Base-by-base conservation (phyloP, 495 filamentous ascomycete species). In the Lasiosphaeria miniovina region DNA sequence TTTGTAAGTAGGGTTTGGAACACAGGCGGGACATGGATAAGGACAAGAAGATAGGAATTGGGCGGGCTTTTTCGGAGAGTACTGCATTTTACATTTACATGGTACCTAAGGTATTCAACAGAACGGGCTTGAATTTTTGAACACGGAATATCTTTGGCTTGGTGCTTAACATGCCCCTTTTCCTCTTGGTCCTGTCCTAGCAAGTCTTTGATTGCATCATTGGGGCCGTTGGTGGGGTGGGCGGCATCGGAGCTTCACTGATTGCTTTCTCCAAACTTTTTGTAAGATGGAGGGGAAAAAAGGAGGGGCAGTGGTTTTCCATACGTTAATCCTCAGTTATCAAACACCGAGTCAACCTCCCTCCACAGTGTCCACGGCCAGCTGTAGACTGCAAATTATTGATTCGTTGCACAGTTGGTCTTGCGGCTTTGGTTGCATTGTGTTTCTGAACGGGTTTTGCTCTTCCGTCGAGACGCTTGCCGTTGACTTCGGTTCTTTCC, bases 241-340 rank as follows among this genome's bases (percentile, higher is more conserved):
- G 68, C 65, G 68, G 59, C 52, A 66, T 70, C 68, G 68, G 68
- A 68, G 62, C 15, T 53, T 24, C 24, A 24, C 24, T 24, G 24
- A 24, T 24, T 24, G 52, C 38, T 58, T 24, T 24, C 43, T 46
- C 43, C 43, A 46, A 46, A 46, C 43, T 46, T 46, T 46, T 7
- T 41, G 38, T 41, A 41, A 41, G 12, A 7, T 41, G 38, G 31
- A 24, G 36, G 36, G 48, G 45, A 61, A 56, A 58, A 63, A 68
- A 54, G 54, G 62, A 68, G 62, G 65, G 43, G 43, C 43, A 46
- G 15, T 46, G 43, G 4, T 14, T 9, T n/a, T 46, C 8, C 11
- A 46, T 14, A 46, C 11, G 3, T 4, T 5, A 46, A n/a, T 14
- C 43, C 43, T 14, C 4, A 5, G 4, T 14, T 46, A 14, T 9